phyloP scores from a whole-genome alignment of 148 eudicot species.

The Diospyros lotus region DNA sequence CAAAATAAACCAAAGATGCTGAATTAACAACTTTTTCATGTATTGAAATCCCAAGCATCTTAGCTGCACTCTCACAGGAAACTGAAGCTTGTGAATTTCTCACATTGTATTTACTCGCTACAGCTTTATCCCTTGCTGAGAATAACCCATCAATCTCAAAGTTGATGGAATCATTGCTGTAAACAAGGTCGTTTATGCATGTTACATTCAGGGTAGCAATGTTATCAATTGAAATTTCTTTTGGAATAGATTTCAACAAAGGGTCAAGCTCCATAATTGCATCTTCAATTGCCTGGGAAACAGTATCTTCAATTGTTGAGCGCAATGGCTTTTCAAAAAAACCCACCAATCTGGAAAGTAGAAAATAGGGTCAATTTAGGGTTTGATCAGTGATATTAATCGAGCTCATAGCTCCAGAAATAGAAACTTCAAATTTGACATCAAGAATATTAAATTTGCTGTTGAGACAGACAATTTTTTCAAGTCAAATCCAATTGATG shows the following conservation, averaged over 20 bases:
- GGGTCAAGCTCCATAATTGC: constrained; percentile 51
- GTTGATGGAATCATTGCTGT: constrained; percentile 42
- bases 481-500: background rate
- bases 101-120: constrained; percentile 17
- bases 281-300: constrained; percentile 52
- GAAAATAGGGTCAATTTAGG: constrained; percentile 17
- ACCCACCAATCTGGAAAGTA: constrained; percentile 57
- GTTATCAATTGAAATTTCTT: constrained; percentile 48
- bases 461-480: background rate
- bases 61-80: constrained; percentile 36
- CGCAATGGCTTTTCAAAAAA: constrained; percentile 61
- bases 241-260: constrained; percentile 61
- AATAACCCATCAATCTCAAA: constrained; percentile 65
- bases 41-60: constrained; percentile 71
- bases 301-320: constrained; percentile 68
- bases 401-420: background rate
- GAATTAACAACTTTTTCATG: constrained; percentile 82
- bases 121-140: constrained; percentile 27
- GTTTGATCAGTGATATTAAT: background rate
- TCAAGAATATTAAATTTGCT: background rate
- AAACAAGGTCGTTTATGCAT: constrained; percentile 50
- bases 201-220: constrained; percentile 66
- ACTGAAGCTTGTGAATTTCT: constrained; percentile 22
- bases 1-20: constrained; percentile 54
- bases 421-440: background rate